phyloP scores from a whole-genome alignment of 768 basidiomycete species.

The Cystofilobasidium bisporidii region DNA sequence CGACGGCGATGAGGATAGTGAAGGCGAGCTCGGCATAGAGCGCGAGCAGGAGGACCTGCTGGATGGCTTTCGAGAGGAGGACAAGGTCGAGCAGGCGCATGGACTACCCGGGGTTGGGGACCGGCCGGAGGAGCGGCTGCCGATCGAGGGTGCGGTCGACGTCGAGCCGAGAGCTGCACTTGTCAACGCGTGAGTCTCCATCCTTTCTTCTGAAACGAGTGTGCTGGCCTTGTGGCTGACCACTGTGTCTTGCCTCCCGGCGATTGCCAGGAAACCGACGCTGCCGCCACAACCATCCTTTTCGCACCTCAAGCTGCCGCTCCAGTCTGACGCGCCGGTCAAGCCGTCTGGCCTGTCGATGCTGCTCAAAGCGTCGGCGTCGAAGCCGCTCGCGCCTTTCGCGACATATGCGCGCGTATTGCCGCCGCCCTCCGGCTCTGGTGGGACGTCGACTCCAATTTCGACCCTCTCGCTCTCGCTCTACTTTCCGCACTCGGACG shows the following conservation, averaged over 20 bases:
- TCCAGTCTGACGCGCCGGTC: background rate
- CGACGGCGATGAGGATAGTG: constrained; percentile 17
- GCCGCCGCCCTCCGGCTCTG: constrained; percentile 52
- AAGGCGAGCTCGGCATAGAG: constrained; percentile 22
- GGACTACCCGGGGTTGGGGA: background rate
- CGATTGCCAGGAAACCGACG: background rate
- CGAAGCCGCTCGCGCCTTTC: constrained; percentile 68
- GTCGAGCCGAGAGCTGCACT: background rate
- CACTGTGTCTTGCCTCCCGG: background rate
- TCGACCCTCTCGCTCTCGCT: constrained; percentile 59
- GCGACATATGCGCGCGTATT: constrained; percentile 78
- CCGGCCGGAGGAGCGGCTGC: constrained; percentile 5
- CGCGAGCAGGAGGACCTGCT: constrained; percentile 25
- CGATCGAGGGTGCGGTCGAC: background rate
- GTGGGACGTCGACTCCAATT: constrained; percentile 36
- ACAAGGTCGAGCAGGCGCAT: background rate
- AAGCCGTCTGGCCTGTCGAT: constrained; percentile 57
- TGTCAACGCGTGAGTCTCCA: too few species aligned
- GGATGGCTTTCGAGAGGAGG: constrained; percentile 15
- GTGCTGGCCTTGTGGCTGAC: background rate
- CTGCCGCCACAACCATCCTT: background rate
- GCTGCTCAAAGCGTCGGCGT: constrained; percentile 60
- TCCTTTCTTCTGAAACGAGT: too few species aligned
- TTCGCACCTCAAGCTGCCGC: constrained; percentile 7
- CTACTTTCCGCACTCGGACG: constrained; percentile 71